A percentile compares a stretch with the other conserved stretches of the same genome.
Conservation (phyloP, 805 yeast genomes). For the Starmerella kuoi region DNA sequence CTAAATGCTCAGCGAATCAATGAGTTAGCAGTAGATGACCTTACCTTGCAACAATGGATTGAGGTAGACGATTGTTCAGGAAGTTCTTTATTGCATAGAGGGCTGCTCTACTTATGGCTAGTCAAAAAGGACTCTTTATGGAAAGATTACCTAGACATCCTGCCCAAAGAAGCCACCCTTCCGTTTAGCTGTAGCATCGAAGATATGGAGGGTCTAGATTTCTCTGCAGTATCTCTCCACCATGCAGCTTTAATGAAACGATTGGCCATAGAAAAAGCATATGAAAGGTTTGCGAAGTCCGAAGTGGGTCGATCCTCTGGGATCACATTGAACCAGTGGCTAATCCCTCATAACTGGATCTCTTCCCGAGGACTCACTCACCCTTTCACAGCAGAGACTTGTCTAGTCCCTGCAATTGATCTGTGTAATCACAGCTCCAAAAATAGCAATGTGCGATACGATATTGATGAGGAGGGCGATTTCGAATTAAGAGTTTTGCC, state of each 20-base stretch:
- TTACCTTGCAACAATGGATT: constrained; percentile 14
- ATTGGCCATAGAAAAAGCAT: constrained; percentile 19
- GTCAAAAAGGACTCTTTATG: constrained; percentile 9
- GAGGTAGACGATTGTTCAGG: constrained; percentile 2
- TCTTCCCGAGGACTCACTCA: constrained; percentile 29
- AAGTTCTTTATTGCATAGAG: constrained; percentile 15
- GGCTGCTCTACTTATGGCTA: constrained; percentile 18
- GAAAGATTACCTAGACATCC: constrained; percentile 21
- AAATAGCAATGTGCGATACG: constrained; percentile 12
- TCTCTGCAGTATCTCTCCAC: constrained; percentile 21
- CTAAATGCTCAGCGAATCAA: constrained; percentile 7
- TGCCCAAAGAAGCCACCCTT: constrained; percentile 25
- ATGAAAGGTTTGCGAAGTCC: constrained; percentile 15
- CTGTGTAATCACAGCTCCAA: constrained; percentile 28
- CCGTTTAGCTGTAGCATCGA: constrained; percentile 26
- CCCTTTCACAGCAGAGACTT: constrained; percentile 26
- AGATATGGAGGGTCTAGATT: constrained; percentile 20
- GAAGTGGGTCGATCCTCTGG: neutral
- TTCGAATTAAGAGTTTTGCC: constrained; percentile 14
- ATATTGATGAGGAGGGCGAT: constrained; percentile 11
- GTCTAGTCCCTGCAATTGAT: constrained; percentile 45
- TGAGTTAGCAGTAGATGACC: constrained; percentile 13
- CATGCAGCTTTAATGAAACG: constrained; percentile 24
- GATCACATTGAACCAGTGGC: constrained; percentile 23
- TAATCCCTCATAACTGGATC: constrained; percentile 30